Percentiles rank a stretch among this genome's conserved stretches.
Evolutionary conservation across 116 monocot genomes (phyloP).

Genomic region (Phalaenopsis hybrid): DNA sequence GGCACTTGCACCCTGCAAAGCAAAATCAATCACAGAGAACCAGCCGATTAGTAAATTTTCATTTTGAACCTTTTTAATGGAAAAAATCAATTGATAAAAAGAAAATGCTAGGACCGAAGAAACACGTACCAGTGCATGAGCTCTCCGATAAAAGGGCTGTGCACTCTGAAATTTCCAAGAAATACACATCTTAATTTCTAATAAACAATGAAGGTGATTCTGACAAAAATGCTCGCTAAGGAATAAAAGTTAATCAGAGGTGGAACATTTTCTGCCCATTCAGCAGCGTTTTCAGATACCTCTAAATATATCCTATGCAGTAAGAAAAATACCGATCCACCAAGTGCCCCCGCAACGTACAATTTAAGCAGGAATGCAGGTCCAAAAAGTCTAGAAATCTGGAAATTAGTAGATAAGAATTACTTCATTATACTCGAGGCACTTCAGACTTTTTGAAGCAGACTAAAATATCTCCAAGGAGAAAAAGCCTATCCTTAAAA

Average conservation of each 20-base stretch:
- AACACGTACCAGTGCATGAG: slow-evolving; percentile 40
- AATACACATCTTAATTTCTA: neutral
- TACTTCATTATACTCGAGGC: slow-evolving; percentile 5
- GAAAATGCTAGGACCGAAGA: neutral
- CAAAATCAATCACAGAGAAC: neutral
- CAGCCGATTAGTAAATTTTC: neutral
- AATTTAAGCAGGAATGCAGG: slow-evolving; percentile 69
- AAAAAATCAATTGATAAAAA: neutral
- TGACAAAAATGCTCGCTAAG: neutral
- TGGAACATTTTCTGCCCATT: neutral
- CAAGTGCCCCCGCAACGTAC: slow-evolving; percentile 74
- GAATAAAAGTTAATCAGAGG: neutral
- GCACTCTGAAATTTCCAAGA: slow-evolving; percentile 44
- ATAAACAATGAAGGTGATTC: neutral
- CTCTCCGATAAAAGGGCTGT: slow-evolving; percentile 14
- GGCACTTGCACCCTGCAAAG: slow-evolving; percentile 85
- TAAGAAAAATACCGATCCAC: slow-evolving; percentile 76
- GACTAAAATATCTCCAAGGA: neutral
- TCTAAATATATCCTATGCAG: slow-evolving; percentile 35
- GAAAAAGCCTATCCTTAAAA: neutral
- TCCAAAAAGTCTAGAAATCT: slow-evolving; percentile 80
- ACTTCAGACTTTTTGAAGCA: neutral
- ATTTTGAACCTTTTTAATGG: neutral
- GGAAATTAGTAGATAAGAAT: slow-evolving; percentile 5
- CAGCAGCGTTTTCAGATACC: slow-evolving; percentile 26